Evolutionary conservation across 2,329 filamentous ascomycete genomes (phyloP), one percentile per base, ranked within the genome.

Genomic region (Talaromyces albobiverticillius): DNA sequence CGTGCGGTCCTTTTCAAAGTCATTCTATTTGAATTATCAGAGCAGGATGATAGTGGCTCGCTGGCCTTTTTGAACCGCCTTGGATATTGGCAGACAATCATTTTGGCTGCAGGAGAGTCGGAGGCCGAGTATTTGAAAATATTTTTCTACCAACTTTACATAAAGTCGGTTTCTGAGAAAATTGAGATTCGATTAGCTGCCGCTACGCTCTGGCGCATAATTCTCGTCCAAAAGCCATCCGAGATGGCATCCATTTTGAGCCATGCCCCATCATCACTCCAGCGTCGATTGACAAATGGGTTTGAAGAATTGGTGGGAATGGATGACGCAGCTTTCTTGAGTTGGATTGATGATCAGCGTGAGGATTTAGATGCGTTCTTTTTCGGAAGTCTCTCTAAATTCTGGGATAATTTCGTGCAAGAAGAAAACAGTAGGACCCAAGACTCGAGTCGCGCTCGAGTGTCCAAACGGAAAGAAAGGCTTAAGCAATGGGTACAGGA

Each of bases 61-160:
- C 80, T 87, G 23, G 76, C 81, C 0, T 90, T 95, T 55, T 82
- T 99, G 70, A 82, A 89, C 56, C 93, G 91, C 66, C 83, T 99
- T 63, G 84, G 90, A 0, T 97, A 96, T 70, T 99, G 94, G 94
- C 94, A 97, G 68, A 91, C 90, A 18, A 89, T 96, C 16, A 84
- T 99, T 14, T 77, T 99, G 14, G 86, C 86, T 2, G 84, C 87
- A 3, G 84, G 94, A 14, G 87, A 89, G 3, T 79, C 82, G 6
- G 90, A 96, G 42, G 84, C 89, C n/a, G 86, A 90, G 9, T 89
- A 89, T 64, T 82, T 96, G 64, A 88, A 87, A 59, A 79, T 96
- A 31, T 83, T 97, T 40, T 96, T 91, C 79, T 97, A 96, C 64
- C 84, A 96, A 57, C 83, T 99, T 3, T 99, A 97, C 68, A 86